These are phyloP conservation scores for Saksenaea oblongispora DNA, from an alignment of 371 early-diverging fungal genomes.

Conservation along the genomic window DNA sequence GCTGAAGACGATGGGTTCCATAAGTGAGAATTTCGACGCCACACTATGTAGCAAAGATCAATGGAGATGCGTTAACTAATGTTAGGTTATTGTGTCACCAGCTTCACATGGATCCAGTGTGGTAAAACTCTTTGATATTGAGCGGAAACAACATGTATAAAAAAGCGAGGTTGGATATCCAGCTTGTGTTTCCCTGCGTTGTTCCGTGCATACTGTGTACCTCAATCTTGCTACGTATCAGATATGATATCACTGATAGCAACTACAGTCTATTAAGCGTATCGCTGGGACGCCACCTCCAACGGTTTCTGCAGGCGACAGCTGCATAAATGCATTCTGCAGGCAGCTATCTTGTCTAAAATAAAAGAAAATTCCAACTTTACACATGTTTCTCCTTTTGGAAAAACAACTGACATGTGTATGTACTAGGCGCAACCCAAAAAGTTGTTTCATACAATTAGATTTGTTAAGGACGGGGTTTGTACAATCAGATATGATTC, in stretches of 20 bases:
- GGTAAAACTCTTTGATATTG: constrained; percentile 29
- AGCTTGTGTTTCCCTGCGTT: constrained; percentile 13
- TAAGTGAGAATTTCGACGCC: background rate
- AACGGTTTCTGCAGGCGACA: constrained; percentile 41
- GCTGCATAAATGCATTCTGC: constrained; percentile 33
- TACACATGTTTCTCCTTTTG: too few species aligned
- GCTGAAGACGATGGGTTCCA: background rate
- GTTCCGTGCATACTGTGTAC: constrained; percentile 7
- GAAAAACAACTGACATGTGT: too few species aligned
- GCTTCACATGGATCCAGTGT: constrained; percentile 18
- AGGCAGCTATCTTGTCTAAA: constrained; percentile 19
- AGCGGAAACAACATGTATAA: constrained; percentile 4
- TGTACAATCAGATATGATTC: too few species aligned
- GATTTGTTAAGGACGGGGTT: too few species aligned
- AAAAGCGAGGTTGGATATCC: constrained; percentile 2
- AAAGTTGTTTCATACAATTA: constrained; percentile 32
- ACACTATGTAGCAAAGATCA: background rate
- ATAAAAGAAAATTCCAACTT: constrained; percentile 22
- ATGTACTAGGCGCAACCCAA: too few species aligned
- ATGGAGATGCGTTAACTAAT: background rate
- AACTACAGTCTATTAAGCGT: constrained; percentile 37
- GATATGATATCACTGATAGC: constrained; percentile 24
- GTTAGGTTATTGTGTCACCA: background rate
- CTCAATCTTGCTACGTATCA: constrained; percentile 36
- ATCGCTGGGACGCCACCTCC: constrained; percentile 42